A percentile compares a stretch with the other conserved stretches of the same genome.
Evolutionary conservation across 2,329 filamentous ascomycete genomes (phyloP).

Genomic region (Diplodia scrobiculata): DNA sequence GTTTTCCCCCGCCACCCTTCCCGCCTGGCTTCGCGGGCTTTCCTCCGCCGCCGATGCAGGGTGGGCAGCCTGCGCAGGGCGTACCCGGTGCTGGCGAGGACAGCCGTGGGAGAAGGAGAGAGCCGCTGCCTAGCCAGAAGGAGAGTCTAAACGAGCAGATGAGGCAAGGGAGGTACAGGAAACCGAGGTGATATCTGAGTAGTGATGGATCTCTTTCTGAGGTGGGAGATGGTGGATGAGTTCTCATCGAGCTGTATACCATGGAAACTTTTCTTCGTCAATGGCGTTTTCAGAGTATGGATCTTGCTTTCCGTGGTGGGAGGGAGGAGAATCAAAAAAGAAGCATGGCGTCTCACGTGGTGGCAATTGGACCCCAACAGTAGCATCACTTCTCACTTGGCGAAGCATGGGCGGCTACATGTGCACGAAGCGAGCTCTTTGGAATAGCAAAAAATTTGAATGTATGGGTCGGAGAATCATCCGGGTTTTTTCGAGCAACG

Average conservation of each 20-base stretch:
- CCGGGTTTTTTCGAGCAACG: background rate
- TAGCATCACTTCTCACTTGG: background rate
- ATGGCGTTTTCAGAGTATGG: slow-evolving; percentile 4
- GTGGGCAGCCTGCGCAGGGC: background rate
- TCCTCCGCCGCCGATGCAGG: slow-evolving; percentile 31
- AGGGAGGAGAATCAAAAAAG: slow-evolving; percentile 2
- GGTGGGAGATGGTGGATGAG: background rate
- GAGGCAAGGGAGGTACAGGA: slow-evolving; percentile 57
- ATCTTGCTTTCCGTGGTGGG: background rate
- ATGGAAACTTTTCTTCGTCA: background rate
- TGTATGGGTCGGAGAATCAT: background rate
- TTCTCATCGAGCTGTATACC: slow-evolving; percentile 4
- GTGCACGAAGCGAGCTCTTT: background rate
- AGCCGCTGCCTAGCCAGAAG: slow-evolving; percentile 78
- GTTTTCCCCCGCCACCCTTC: slow-evolving; percentile 34
- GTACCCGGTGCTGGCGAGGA: background rate
- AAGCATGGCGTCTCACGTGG: slow-evolving; percentile 7
- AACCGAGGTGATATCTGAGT: slow-evolving; percentile 38
- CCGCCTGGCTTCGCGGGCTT: slow-evolving; percentile 43
- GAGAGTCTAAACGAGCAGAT: slow-evolving; percentile 80
- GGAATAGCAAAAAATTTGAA: background rate
- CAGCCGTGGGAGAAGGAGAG: slow-evolving; percentile 55
- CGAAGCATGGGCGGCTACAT: background rate
- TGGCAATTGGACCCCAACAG: background rate
- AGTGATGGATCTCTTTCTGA: background rate